Percentiles rank a stretch among this genome's conserved stretches.
phyloP scores from a whole-genome alignment of 768 basidiomycete genomes.

The Cystobasidium tubakii region DNA sequence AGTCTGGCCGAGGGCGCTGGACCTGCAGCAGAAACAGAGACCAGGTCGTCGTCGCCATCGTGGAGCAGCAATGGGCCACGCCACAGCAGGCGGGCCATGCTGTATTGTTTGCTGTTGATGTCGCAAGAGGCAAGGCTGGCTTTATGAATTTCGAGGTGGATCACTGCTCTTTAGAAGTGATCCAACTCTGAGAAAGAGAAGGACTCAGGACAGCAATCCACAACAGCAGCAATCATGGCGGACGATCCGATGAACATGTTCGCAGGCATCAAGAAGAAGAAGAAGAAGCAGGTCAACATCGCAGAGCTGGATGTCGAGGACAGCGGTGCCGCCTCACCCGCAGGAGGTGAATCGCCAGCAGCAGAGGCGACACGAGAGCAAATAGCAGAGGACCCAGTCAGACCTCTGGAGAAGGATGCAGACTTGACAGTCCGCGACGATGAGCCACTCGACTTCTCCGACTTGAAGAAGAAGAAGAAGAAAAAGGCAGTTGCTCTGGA shows the following conservation, averaged over 20 bases:
- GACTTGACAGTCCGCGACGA: conserved; percentile 46
- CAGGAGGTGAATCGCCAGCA: conserved; percentile 35
- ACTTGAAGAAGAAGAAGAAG: conserved; percentile 63
- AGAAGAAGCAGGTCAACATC: conserved; percentile 51
- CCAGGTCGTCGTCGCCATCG: neutral
- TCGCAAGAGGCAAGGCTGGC: neutral
- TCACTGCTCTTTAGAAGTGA: neutral
- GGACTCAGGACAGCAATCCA: neutral
- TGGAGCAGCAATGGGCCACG: conserved; percentile 19
- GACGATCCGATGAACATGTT: conserved; percentile 64
- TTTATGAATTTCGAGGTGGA: neutral
- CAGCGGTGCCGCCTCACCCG: conserved; percentile 40
- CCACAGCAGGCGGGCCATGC: conserved; percentile 33
- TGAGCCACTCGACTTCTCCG: conserved; percentile 87
- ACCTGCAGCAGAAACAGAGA: neutral
- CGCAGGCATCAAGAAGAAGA: conserved; percentile 54
- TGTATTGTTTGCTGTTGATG: neutral
- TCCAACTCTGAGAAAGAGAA: neutral
- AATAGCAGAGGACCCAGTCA: conserved; percentile 64
- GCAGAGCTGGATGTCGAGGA: conserved; percentile 45
- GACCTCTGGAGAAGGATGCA: conserved; percentile 51
- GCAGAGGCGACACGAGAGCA: conserved; percentile 45
- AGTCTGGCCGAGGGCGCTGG: neutral
- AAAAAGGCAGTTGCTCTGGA: conserved; percentile 52
- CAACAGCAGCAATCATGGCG: conserved; percentile 16